Conservation (phyloP, 345 rosid species). For the Lumnitzera littorea region DNA sequence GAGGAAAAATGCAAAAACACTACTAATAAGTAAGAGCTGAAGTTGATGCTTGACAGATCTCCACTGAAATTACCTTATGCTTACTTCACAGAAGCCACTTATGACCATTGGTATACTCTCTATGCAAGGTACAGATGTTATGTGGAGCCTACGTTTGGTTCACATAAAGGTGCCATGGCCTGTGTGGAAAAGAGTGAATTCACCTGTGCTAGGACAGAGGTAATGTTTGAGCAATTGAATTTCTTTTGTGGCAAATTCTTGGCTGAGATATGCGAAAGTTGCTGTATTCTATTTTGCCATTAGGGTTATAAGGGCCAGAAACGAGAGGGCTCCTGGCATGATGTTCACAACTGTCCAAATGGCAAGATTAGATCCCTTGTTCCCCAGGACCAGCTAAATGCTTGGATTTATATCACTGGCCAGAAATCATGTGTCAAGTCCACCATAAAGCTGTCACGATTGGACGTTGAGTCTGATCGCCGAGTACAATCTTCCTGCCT, state of each 20-base stretch:
- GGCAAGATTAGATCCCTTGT: constrained; percentile 35
- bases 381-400: constrained; percentile 50
- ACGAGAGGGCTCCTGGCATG: constrained; percentile 35
- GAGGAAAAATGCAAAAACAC: constrained; percentile 5
- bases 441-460: constrained; percentile 19
- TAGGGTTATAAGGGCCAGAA: constrained; percentile 51
- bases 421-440: constrained; percentile 30
- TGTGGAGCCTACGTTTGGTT: background rate
- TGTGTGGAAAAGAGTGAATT: constrained; percentile 15
- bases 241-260: background rate
- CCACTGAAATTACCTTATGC: background rate
- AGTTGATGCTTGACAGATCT: constrained; percentile 1
- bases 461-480: constrained; percentile 32
- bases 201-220: constrained; percentile 52
- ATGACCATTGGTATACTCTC: background rate
- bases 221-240: constrained; percentile 5
- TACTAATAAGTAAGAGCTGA: constrained; percentile 25
- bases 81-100: constrained; percentile 1
- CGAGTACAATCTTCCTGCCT: constrained; percentile 26
- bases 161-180: background rate
- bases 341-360: constrained; percentile 17
- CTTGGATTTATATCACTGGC: constrained; percentile 54
- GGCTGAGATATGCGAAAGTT: background rate
- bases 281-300: background rate
- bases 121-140: constrained; percentile 5